Percentiles rank a stretch among this genome's conserved stretches.
Conservation (phyloP, 768 basidiomycete species). For the Gymnopilus dilepis region DNA sequence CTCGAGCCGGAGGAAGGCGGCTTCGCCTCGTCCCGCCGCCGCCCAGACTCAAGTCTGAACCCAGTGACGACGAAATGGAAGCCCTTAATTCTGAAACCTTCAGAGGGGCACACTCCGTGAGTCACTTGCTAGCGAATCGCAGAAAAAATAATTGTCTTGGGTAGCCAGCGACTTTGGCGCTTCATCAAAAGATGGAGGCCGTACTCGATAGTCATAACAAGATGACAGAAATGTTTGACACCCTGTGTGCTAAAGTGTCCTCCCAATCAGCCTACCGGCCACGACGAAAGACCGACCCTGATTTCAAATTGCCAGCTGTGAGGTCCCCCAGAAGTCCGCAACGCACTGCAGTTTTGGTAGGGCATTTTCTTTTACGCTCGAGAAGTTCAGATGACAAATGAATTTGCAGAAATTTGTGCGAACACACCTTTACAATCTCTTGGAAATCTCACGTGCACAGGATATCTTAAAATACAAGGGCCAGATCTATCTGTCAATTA, state of each 20-base stretch:
- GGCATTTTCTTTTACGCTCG: neutral
- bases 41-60: neutral
- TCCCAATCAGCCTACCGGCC: neutral
- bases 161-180: neutral
- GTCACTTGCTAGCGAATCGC: neutral
- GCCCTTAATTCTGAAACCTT: neutral
- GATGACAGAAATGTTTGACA: neutral
- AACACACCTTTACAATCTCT: neutral
- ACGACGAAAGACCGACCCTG: neutral
- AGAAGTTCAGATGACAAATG: too few species aligned
- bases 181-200: neutral
- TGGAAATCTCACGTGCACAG: neutral
- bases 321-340: neutral
- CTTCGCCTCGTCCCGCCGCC: neutral
- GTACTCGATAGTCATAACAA: neutral
- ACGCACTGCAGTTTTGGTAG: neutral
- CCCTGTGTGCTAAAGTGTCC: neutral
- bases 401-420: neutral
- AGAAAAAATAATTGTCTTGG: neutral
- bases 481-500: neutral
- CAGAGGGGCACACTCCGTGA: neutral
- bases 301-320: neutral
- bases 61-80: neutral
- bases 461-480: neutral
- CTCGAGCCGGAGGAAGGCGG: neutral